Percentiles rank a stretch among this genome's conserved stretches.
These are phyloP conservation scores for Pisolithus tinctorius DNA, from an alignment of 768 basidiomycete genomes.

Conservation along the genomic window DNA sequence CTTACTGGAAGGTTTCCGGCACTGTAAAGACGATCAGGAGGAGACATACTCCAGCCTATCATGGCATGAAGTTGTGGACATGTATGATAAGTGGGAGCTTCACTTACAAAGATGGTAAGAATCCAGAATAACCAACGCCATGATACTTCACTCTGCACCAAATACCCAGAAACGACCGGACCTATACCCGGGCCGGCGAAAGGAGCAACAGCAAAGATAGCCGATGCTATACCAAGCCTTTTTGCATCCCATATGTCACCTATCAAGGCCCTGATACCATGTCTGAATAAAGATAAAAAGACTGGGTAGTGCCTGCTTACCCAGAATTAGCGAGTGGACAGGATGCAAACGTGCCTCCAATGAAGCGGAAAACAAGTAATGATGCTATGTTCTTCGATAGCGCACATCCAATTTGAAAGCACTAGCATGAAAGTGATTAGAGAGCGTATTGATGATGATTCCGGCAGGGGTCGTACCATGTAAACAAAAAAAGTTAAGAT, in stretches of 20 bases:
- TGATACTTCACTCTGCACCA: conserved; percentile 31
- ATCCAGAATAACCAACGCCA: conserved; percentile 72
- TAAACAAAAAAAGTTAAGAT: conserved; percentile 51
- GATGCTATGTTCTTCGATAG: conserved; percentile 54
- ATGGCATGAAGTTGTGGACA: neutral
- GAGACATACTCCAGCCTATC: conserved; percentile 43
- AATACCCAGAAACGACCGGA: conserved; percentile 46
- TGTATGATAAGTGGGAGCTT: neutral
- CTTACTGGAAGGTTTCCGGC: conserved; percentile 62
- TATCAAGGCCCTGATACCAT: conserved; percentile 36
- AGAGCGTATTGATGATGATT: neutral
- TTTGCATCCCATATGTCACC: conserved; percentile 61
- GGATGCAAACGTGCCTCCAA: conserved; percentile 65
- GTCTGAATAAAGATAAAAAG: neutral
- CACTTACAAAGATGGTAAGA: conserved; percentile 46
- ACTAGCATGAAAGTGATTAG: conserved; percentile 22
- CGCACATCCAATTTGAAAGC: conserved; percentile 59
- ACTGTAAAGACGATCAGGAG: conserved; percentile 46
- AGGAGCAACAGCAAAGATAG: conserved; percentile 58
- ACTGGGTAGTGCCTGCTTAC: conserved; percentile 25
- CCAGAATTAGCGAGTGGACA: conserved; percentile 66
- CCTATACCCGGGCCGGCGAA: conserved; percentile 63
- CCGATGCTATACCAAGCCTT: conserved; percentile 57
- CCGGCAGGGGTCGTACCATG: conserved; percentile 29
- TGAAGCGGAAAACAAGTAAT: conserved; percentile 62